Evolutionary conservation across 2,329 filamentous ascomycete genomes (phyloP).

Genomic region (Penicillium frequentans): DNA sequence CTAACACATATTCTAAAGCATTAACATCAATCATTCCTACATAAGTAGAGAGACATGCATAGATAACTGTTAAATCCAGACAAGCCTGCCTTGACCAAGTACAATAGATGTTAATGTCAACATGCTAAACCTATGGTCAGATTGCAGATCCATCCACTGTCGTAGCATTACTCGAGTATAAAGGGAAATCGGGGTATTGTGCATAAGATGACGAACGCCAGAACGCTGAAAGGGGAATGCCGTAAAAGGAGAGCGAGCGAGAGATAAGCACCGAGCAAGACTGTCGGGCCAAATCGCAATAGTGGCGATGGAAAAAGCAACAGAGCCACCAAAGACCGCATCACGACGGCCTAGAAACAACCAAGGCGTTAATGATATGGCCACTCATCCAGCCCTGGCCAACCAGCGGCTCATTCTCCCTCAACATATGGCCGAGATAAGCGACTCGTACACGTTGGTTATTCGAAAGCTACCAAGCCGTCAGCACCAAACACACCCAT

Average conservation of each 20-base stretch:
- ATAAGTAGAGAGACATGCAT: background rate
- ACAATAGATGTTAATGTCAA: background rate
- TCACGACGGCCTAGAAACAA: constrained; percentile 45
- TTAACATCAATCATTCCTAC: background rate
- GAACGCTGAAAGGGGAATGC: constrained; percentile 14
- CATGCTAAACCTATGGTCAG: background rate
- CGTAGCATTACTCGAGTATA: background rate
- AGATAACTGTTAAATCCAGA: background rate
- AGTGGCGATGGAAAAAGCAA: background rate
- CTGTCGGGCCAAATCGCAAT: background rate
- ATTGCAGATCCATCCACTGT: background rate
- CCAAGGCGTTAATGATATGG: constrained; percentile 74
- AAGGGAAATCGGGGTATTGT: constrained; percentile 27
- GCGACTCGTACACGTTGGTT: constrained; percentile 67
- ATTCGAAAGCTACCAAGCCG: constrained; percentile 52
- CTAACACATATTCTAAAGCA: background rate
- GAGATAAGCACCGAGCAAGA: background rate
- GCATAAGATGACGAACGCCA: constrained; percentile 19
- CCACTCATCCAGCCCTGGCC: constrained; percentile 74
- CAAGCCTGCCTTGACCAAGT: background rate
- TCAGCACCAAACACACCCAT: background rate
- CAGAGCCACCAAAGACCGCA: background rate
- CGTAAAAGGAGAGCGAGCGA: background rate
- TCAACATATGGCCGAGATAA: constrained; percentile 79
- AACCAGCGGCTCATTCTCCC: constrained; percentile 63